Conservation (phyloP, 164 flowering plant species). For the Chloranthus sessilifolius region DNA sequence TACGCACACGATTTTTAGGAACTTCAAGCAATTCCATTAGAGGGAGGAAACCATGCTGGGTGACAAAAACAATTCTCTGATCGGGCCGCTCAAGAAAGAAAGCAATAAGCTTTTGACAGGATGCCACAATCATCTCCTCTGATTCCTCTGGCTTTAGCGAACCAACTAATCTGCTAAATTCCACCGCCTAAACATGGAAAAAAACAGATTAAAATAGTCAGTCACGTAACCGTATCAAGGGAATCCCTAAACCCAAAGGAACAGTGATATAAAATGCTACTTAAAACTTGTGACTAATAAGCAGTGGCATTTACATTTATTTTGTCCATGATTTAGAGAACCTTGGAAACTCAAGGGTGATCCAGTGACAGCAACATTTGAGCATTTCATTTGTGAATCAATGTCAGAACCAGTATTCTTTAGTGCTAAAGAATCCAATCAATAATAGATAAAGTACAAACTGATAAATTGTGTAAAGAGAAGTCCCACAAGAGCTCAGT, state of each 20-base stretch:
- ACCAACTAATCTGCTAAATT: conserved; percentile 78
- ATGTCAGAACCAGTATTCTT: too few species aligned
- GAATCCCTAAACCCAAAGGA: too few species aligned
- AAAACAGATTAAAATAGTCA: not conserved
- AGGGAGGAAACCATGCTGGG: conserved; percentile 92
- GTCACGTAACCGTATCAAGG: too few species aligned
- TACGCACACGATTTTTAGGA: conserved; percentile 73
- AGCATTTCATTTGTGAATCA: too few species aligned
- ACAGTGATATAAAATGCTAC: too few species aligned
- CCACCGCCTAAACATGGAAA: conserved; percentile 66
- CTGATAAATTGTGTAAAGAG: too few species aligned
- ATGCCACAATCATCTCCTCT: conserved; percentile 83
- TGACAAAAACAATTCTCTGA: conserved; percentile 79
- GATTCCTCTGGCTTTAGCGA: conserved; percentile 82
- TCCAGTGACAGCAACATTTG: not conserved
- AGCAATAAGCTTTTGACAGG: conserved; percentile 81
- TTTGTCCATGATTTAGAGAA: not conserved
- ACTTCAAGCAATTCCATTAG: conserved; percentile 86
- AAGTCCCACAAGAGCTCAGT: too few species aligned
- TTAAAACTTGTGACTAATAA: too few species aligned
- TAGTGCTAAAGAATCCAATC: too few species aligned
- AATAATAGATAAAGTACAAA: too few species aligned
- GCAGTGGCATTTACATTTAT: not conserved
- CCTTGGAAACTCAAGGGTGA: not conserved
- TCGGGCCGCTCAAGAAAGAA: conserved; percentile 90